Conservation (phyloP, 1,139 yeast genomes). For the Candida freyschussii region DNA sequence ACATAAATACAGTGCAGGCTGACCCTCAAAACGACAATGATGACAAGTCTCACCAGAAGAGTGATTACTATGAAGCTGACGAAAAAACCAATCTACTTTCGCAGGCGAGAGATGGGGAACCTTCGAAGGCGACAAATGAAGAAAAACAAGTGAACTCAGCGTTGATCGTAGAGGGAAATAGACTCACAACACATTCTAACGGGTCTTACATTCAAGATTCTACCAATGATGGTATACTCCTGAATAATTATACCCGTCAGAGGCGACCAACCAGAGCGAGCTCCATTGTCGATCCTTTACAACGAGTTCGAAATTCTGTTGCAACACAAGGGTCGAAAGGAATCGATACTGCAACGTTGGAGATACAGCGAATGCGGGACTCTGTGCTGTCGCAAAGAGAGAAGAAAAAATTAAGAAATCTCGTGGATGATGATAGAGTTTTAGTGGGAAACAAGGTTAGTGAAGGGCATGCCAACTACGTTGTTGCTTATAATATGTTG, state of each 20-base stretch:
- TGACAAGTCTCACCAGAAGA: neutral
- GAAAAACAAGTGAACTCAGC: neutral
- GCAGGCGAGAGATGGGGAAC: no score
- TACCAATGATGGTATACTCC: constrained; percentile 16
- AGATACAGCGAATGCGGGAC: constrained; percentile 41
- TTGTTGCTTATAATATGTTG: constrained; percentile 94
- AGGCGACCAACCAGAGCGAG: constrained; percentile 15
- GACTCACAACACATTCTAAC: constrained; percentile 6
- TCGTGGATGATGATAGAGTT: constrained; percentile 33
- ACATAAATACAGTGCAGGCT: neutral
- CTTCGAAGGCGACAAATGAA: neutral
- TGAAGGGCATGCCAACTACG: constrained; percentile 90
- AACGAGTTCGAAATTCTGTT: constrained; percentile 13
- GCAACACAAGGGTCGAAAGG: constrained; percentile 12
- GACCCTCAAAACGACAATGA: neutral
- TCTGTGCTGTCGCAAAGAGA: constrained; percentile 31
- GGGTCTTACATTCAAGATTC: constrained; percentile 22
- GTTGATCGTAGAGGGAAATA: no score
- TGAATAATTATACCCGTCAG: constrained; percentile 17
- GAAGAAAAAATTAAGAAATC: constrained; percentile 28
- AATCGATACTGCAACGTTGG: constrained; percentile 33
- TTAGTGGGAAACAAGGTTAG: constrained; percentile 77
- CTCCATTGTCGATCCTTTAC: neutral
- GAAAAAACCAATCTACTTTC: constrained; percentile 5
- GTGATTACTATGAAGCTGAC: constrained; percentile 5